Percentiles rank a stretch among this genome's conserved stretches.
These are phyloP conservation scores for Zanthoxylum bungeanum DNA, from an alignment of 345 rosid species.

Conservation along the genomic window DNA sequence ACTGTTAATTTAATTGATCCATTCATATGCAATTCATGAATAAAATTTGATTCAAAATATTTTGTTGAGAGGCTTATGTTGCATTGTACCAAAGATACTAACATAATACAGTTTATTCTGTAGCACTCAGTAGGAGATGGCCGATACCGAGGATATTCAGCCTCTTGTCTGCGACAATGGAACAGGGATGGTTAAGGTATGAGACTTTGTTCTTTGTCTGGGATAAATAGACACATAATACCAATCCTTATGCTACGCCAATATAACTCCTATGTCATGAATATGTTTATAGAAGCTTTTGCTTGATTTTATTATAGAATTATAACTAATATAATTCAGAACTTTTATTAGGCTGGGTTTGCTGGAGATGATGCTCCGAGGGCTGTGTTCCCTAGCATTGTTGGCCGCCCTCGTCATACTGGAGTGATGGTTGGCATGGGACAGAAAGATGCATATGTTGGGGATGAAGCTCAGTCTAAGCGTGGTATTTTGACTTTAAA, in stretches of 20 bases:
- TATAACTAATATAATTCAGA: neutral
- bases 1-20: neutral
- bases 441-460: no score
- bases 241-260: neutral
- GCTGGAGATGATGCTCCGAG: conserved; percentile 73
- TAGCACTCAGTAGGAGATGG: conserved; percentile 25
- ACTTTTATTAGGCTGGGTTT: conserved; percentile 57
- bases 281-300: neutral
- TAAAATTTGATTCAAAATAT: neutral
- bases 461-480: no score
- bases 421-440: no score
- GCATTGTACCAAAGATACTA: neutral
- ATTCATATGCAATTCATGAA: neutral
- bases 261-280: neutral
- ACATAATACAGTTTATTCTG: conserved; percentile 2
- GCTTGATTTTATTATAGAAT: neutral
- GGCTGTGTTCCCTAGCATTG: conserved; percentile 71
- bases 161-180: conserved; percentile 51
- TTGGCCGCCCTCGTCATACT: no score
- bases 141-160: conserved; percentile 34
- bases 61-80: neutral
- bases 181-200: conserved; percentile 51
- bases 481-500: no score
- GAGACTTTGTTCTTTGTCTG: neutral
- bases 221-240: neutral